phyloP scores from a whole-genome alignment of 2,329 filamentous ascomycete genomes.

The Trichocomaceae sp. region DNA sequence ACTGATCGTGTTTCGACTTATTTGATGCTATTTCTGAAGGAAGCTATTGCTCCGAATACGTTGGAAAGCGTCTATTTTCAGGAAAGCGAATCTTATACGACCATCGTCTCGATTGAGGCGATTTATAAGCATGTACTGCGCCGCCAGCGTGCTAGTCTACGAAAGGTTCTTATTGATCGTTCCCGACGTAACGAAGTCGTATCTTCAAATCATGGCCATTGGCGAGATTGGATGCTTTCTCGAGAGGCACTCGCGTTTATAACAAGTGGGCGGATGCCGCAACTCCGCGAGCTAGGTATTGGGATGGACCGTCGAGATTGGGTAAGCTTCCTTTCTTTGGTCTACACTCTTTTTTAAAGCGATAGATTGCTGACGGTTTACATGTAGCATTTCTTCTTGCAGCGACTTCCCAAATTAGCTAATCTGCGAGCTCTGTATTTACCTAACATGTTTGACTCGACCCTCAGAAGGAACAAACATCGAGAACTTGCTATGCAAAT shows the following conservation, averaged over 20 bases:
- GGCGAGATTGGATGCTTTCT: conserved; percentile 65
- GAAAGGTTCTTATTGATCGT: conserved; percentile 68
- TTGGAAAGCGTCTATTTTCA: conserved; percentile 75
- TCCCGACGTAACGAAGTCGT: conserved; percentile 48
- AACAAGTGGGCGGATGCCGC: conserved; percentile 68
- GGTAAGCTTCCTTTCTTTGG: conserved; percentile 45
- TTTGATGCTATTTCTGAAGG: conserved; percentile 67
- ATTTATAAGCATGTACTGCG: conserved; percentile 66
- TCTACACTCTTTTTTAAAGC: not conserved
- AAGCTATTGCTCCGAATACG: conserved; percentile 69
- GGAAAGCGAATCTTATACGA: conserved; percentile 52
- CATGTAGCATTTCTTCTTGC: conserved; percentile 67
- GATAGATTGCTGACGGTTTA: not conserved
- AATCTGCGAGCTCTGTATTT: conserved; percentile 67
- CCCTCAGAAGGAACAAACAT: conserved; percentile 47
- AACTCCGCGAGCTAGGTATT: conserved; percentile 64
- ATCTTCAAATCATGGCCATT: conserved; percentile 41
- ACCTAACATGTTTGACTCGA: conserved; percentile 58
- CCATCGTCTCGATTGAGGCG: conserved; percentile 58
- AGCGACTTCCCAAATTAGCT: conserved; percentile 63
- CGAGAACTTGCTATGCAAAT: conserved; percentile 69
- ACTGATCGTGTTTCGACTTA: conserved; percentile 65
- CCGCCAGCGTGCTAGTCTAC: conserved; percentile 64
- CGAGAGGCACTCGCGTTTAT: conserved; percentile 65
- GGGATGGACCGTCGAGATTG: conserved; percentile 70